Evolutionary conservation across 495 filamentous ascomycete genomes (phyloP).

Genomic region (Rhizodiscina lignyota): DNA sequence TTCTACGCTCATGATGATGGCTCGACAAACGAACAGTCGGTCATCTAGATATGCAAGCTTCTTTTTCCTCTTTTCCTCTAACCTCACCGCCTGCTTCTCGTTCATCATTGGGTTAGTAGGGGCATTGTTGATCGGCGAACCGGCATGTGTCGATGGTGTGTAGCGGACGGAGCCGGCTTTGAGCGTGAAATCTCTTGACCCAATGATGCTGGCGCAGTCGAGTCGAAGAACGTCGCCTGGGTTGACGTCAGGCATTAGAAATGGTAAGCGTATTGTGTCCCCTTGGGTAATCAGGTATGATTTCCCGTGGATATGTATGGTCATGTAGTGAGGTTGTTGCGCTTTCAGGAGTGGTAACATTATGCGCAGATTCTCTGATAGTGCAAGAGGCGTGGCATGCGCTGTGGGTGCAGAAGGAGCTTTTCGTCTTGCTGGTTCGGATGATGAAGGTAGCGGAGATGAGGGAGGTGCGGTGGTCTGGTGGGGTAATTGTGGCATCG

Average conservation of each 20-base stretch:
- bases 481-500: slow-evolving; percentile 1
- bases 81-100: too few species aligned
- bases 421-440: slow-evolving; percentile 8
- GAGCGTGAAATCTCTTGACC: slow-evolving; percentile 80
- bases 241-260: slow-evolving; percentile 68
- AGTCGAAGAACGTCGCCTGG: slow-evolving; percentile 76
- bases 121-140: slow-evolving; percentile 28
- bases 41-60: slow-evolving; percentile 48
- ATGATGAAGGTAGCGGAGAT: slow-evolving; percentile 13
- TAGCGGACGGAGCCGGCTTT: slow-evolving; percentile 29
- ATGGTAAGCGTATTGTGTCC: slow-evolving; percentile 82
- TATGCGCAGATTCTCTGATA: slow-evolving; percentile 28
- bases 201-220: slow-evolving; percentile 61
- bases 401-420: slow-evolving; percentile 17
- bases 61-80: slow-evolving; percentile 10
- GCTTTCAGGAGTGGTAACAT: slow-evolving; percentile 62
- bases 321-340: slow-evolving; percentile 75
- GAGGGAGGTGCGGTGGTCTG: slow-evolving; percentile 5
- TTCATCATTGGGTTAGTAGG: too few species aligned
- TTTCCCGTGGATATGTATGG: slow-evolving; percentile 66
- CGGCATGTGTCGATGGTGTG: background rate
- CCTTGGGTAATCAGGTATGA: slow-evolving; percentile 85
- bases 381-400: too few species aligned
- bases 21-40: slow-evolving; percentile 66
- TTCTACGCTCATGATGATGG: slow-evolving; percentile 73